Conservation (phyloP, 148 eudicot genomes). For the Nepenthes mirabilis region DNA sequence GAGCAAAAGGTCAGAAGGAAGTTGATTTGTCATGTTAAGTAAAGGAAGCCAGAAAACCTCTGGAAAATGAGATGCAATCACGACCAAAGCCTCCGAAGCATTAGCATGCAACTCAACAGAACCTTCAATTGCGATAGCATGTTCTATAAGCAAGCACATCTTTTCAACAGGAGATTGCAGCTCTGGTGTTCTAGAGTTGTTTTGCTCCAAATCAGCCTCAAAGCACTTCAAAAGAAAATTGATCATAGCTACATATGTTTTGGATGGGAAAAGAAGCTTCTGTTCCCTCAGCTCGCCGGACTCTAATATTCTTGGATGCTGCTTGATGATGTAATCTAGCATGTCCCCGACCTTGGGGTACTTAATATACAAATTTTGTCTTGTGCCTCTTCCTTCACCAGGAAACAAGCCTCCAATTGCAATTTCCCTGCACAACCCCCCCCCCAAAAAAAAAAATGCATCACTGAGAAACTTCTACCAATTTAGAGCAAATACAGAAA, state of each 20-base stretch:
- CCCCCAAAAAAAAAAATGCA: not conserved
- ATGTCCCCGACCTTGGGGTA: constrained; percentile 69
- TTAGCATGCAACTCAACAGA: constrained; percentile 81
- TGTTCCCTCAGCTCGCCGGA: constrained; percentile 36
- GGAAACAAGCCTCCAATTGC: constrained; percentile 73
- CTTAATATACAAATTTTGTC: constrained; percentile 25
- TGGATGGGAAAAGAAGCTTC: constrained; percentile 65
- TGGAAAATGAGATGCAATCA: constrained; percentile 60
- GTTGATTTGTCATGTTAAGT: not conserved
- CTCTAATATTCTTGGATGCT: constrained; percentile 51
- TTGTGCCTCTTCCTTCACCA: constrained; percentile 48
- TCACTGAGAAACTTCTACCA: not conserved
- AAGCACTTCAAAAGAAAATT: constrained; percentile 80
- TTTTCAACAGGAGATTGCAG: constrained; percentile 36
- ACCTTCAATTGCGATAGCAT: constrained; percentile 91
- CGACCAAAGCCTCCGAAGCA: constrained; percentile 66
- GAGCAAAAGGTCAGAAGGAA: not conserved
- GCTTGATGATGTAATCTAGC: constrained; percentile 55
- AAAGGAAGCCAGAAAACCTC: constrained; percentile 33
- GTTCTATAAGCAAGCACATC: constrained; percentile 67
- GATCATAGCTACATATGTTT: constrained; percentile 68
- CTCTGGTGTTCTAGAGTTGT: constrained; percentile 22
- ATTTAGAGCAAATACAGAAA: not conserved
- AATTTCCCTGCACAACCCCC: constrained; percentile 78
- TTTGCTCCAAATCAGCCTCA: constrained; percentile 44